Evolutionary conservation across 2,329 filamentous ascomycete genomes (phyloP), one percentile per base, ranked within the genome.

Genomic region (Geoglossum cookeanum): DNA sequence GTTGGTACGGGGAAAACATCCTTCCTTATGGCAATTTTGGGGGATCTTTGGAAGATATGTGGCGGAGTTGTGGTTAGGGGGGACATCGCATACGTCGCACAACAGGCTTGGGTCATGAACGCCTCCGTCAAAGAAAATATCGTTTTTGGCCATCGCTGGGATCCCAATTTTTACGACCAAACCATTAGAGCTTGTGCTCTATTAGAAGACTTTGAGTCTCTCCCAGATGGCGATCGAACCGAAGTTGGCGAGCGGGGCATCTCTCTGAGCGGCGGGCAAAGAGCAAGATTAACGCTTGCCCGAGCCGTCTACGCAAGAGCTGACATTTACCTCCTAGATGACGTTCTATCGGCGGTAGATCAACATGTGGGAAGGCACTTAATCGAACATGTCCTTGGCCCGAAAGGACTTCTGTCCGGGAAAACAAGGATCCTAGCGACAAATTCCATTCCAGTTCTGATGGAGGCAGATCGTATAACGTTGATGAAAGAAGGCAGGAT

Each of bases 1-100:
- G 94, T 98, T n/a, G 92, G 92, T 33, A 76, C 87, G 48, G 94
- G 92, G 59, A 98, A 98, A 69, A 96, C 92, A 0, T 97, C 91
- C 4, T 78, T 98, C 62, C 75, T 98, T 5, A 86, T 94, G 68
- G 81, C 85, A 57, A 78, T 98, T 58, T 78, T 98, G 3, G 92
- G 92, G 59, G 90, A 97, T 69, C 70, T 98, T 3, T 96, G 85
- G 83, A 97, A 96, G 68, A 76, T 84, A 55, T 81, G 86, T 60
- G 92, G 92, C 53, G 78, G 86, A 60, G 91, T 96, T 3, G 76
- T 85, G 57, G 77, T 98, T 8, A 83, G 86, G 63, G 94, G 92
- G 52, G 80, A 78, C 32, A 79, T 88, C 45, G 92, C 92, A 1
- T 98, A 97, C 68, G 92, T 94, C 59, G 87, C 89, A 15, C 94